Evolutionary conservation across 179 eudicot genomes (phyloP), one percentile per base, ranked within the genome.

Genomic region (Beta lomatogona): DNA sequence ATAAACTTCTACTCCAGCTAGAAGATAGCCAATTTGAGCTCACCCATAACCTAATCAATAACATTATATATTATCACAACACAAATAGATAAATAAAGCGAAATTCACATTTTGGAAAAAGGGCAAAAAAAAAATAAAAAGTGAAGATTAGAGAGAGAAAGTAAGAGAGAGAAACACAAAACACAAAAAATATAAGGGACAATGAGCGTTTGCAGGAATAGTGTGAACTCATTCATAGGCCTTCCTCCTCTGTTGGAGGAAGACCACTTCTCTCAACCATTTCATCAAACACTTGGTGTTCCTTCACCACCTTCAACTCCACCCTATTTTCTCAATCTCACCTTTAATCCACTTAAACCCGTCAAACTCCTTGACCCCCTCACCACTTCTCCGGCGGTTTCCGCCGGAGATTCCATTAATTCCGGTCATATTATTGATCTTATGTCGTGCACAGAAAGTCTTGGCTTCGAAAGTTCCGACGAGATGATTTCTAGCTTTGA

Each of bases 401-500:
- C 1, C 58, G 28, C 69, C 59, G n/a, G n/a, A n/a, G n/a, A n/a
- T n/a, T n/a, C n/a, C n/a, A n/a, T n/a, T n/a, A n/a, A n/a, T 15
- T 55, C 80, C 10, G 82, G 77, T 0, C 81, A 82, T 16, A 48
- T 84, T 16, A 48, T 84, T 15, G 89, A 87, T 18, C 78, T 88
- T 18, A 65, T 80, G 80, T 90, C 90, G 45, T 90, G 93, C 55
- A 92, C 93, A 0, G 93, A 92, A 82, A 88, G 88, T 59, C 46
- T 92, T 18, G 95, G 95, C 7, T 88, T 84, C 21, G 95, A 92
- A 82, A 92, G 95, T 76, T 90, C 87, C 22, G 90, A 89, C 13
- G 91, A 92, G 75, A 87, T 84, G 77, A 85, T 77, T 1, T 71
- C 83, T 63, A 41, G 18, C 1, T 46, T 9, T 31, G 3, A 16